Base-by-base conservation (phyloP, 257 asterid genomes). In the Solanum sitiens region DNA sequence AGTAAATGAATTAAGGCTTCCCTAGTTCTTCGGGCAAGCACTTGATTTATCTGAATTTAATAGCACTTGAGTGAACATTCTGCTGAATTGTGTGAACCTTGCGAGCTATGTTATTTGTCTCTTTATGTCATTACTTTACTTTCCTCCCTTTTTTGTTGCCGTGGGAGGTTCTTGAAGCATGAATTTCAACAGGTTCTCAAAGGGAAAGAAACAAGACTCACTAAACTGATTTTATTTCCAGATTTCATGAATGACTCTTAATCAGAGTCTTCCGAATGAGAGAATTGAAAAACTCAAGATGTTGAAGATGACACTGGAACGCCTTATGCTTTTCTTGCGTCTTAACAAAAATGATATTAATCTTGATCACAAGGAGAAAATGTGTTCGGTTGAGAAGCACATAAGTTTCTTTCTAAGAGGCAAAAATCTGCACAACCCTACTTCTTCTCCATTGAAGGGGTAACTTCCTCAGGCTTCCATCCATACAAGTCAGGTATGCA, bases 191-290 rank as follows among this genome's bases (percentile, higher is more conserved):
- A 77, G 16, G 40, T 79, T 44, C 3, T n/a, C 23, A 25, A 42
- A 13, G 83, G 61, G 37, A n/a, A 13, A 77, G 84, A 44, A 67
- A 47, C 56, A 47, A 14, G 7, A 47, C 20, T 47, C 2, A 13
- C 56, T 47, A 47, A 47, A 70, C 23, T 37, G 13, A 65, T 47
- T 84, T 37, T 59, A 40, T 27, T 44, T 13, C 13, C 83, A 84
- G 79, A 56, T 83, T 89, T 93, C 90, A 94, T 95, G 98, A 95
- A 93, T 83, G 98, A 93, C 89, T 79, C 91, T 90, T 90, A 95
- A 97, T 85, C 99, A 93, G 87, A 95, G 90, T 86, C 94, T 95
- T 15, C 91, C 91, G 87, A 93, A 90, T 83, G 98, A 95, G 70
- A 47, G 14, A 47, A 47, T 13, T 47, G 6, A 13, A 47, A 47